phyloP scores from a whole-genome alignment of 352 stramenopile genomes.

The Phytophthora melonis region DNA sequence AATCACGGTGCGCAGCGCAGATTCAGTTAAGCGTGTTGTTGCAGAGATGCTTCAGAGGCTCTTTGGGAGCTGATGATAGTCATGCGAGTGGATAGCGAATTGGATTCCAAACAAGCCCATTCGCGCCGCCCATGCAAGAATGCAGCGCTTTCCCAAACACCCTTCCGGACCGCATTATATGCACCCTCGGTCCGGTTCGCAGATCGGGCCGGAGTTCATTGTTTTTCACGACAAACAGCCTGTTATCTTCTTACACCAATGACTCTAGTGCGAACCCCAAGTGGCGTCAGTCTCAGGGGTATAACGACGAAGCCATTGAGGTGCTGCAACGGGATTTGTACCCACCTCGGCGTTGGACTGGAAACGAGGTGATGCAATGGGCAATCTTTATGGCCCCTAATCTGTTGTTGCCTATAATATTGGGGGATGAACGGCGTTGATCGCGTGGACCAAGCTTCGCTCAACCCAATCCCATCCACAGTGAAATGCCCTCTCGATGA shows the following conservation, averaged over 20 bases:
- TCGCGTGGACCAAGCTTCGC: constrained; percentile 10
- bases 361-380: too few relatives aligned
- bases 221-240: too few relatives aligned
- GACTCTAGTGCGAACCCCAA: too few relatives aligned
- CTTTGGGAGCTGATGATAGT: neutral
- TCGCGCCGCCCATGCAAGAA: neutral
- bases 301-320: too few relatives aligned
- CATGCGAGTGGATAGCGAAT: neutral
- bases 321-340: too few relatives aligned
- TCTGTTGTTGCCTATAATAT: constrained; percentile 8
- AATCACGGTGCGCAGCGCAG: too few relatives aligned
- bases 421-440: constrained; percentile 15
- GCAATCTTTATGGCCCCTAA: too few relatives aligned
- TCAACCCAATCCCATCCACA: constrained; percentile 10
- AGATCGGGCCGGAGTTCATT: too few relatives aligned
- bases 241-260: too few relatives aligned
- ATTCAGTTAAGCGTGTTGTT: neutral
- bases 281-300: too few relatives aligned
- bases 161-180: neutral
- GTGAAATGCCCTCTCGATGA: constrained; percentile 13
- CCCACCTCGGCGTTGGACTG: too few relatives aligned
- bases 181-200: neutral
- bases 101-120: neutral
- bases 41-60: neutral
- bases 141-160: neutral